Conservation (phyloP, 305 asterid genomes). For the Solanum hybrid region DNA sequence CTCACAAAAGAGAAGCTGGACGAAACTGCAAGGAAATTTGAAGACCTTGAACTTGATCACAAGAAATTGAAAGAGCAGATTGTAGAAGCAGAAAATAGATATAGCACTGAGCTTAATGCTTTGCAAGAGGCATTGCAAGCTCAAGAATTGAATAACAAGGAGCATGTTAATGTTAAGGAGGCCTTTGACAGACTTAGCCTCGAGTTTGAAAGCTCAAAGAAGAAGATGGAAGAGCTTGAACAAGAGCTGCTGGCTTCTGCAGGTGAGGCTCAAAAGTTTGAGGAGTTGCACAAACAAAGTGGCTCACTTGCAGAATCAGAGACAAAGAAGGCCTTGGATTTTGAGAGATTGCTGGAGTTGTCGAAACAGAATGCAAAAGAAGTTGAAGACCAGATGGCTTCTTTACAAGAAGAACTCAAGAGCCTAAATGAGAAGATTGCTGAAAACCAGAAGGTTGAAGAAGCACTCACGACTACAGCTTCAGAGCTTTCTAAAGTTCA, state of each 20-base stretch:
- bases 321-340: constrained; percentile 46
- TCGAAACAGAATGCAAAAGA: constrained; percentile 50
- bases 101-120: constrained; percentile 35
- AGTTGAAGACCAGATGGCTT: constrained; percentile 52
- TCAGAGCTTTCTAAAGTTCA: constrained; percentile 49
- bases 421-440: constrained; percentile 40
- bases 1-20: constrained; percentile 38
- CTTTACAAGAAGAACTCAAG: constrained; percentile 48
- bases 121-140: constrained; percentile 48
- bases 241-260: constrained; percentile 35
- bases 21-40: constrained; percentile 31
- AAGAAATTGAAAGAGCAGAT: constrained; percentile 42
- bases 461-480: constrained; percentile 31
- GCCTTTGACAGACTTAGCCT: constrained; percentile 45
- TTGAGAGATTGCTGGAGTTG: constrained; percentile 53
- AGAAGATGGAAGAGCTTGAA: constrained; percentile 58
- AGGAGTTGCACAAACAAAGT: constrained; percentile 71
- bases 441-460: constrained; percentile 62
- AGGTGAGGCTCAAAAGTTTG: constrained; percentile 48
- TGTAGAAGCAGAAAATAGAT: constrained; percentile 40
- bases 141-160: constrained; percentile 44
- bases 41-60: constrained; percentile 40
- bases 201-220: constrained; percentile 57
- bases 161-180: constrained; percentile 44
- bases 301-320: constrained; percentile 61